Percentiles rank a stretch among this genome's conserved stretches.
phyloP scores from a whole-genome alignment of 2,329 filamentous ascomycete genomes.

The Beauveria caledonica region DNA sequence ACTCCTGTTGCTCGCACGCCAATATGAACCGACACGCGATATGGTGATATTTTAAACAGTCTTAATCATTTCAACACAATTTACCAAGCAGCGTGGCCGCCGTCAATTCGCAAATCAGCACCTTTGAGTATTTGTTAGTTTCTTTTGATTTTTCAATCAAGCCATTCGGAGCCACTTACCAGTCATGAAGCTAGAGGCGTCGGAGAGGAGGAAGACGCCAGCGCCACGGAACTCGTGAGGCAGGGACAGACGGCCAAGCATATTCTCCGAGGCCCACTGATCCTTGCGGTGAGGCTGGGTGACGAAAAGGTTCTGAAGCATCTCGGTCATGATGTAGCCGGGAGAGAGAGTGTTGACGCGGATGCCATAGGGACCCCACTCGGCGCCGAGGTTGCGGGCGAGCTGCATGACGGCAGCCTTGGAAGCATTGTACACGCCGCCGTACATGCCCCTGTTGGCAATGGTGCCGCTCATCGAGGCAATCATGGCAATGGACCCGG shows the following conservation, averaged over 20 bases:
- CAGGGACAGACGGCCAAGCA: constrained; percentile 62
- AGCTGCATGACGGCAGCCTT: constrained; percentile 70
- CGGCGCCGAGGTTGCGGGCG: constrained; percentile 59
- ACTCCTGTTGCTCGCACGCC: constrained; percentile 2
- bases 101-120: constrained; percentile 61
- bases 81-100: constrained; percentile 58
- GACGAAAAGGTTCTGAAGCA: constrained; percentile 74
- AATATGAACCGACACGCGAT: not conserved
- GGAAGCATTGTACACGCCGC: constrained; percentile 65
- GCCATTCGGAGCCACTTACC: constrained; percentile 29
- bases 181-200: constrained; percentile 67
- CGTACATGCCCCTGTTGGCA: constrained; percentile 53
- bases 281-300: constrained; percentile 59
- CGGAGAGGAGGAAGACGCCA: constrained; percentile 64
- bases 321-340: constrained; percentile 72
- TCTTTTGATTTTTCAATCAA: not conserved
- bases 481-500: constrained; percentile 58
- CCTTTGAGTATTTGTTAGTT: not conserved
- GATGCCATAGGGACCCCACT: constrained; percentile 67
- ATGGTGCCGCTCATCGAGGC: constrained; percentile 63
- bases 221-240: constrained; percentile 66
- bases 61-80: not conserved
- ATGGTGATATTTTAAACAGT: not conserved
- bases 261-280: constrained; percentile 77
- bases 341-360: constrained; percentile 76